phyloP scores from a whole-genome alignment of 495 filamentous ascomycete genomes.

The Mycothermus thermophilus region DNA sequence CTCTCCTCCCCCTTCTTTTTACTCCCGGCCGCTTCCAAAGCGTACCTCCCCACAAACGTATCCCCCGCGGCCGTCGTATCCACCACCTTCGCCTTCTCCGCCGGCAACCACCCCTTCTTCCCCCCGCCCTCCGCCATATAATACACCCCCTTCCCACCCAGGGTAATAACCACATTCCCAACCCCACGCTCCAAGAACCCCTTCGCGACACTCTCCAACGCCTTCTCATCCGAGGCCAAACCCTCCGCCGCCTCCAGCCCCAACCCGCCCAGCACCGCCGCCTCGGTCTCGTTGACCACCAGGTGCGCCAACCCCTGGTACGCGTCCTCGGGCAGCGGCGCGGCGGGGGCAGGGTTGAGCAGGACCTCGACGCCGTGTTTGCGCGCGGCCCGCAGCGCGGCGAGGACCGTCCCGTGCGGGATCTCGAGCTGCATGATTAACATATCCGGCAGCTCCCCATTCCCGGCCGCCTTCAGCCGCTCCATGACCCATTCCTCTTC shows the following conservation, averaged over 20 bases:
- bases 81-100: slow-evolving; percentile 54
- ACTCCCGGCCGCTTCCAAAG: slow-evolving; percentile 46
- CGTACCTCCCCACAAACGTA: slow-evolving; percentile 84
- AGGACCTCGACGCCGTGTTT: slow-evolving; percentile 43
- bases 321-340: slow-evolving; percentile 48
- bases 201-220: slow-evolving; percentile 30
- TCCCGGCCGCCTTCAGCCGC: slow-evolving; percentile 17
- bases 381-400: slow-evolving; percentile 43
- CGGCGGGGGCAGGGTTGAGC: slow-evolving; percentile 77
- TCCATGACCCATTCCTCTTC: slow-evolving; percentile 21
- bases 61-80: slow-evolving; percentile 94
- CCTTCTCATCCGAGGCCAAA: too few relatives aligned
- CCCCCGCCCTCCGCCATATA: slow-evolving; percentile 27
- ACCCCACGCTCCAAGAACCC: slow-evolving; percentile 56
- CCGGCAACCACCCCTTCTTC: slow-evolving; percentile 35
- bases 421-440: slow-evolving; percentile 86
- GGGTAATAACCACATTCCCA: slow-evolving; percentile 63
- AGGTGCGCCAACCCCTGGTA: slow-evolving; percentile 61
- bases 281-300: slow-evolving; percentile 86
- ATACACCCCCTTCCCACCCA: slow-evolving; percentile 66
- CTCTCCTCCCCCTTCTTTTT: slow-evolving; percentile 14
- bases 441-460: slow-evolving; percentile 32
- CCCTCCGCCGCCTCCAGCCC: slow-evolving; percentile 35
- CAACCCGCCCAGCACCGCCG: slow-evolving; percentile 49
- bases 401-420: slow-evolving; percentile 54